Base-by-base conservation (phyloP, 176 grass and related monocot species). In the Aegilops longissima region DNA sequence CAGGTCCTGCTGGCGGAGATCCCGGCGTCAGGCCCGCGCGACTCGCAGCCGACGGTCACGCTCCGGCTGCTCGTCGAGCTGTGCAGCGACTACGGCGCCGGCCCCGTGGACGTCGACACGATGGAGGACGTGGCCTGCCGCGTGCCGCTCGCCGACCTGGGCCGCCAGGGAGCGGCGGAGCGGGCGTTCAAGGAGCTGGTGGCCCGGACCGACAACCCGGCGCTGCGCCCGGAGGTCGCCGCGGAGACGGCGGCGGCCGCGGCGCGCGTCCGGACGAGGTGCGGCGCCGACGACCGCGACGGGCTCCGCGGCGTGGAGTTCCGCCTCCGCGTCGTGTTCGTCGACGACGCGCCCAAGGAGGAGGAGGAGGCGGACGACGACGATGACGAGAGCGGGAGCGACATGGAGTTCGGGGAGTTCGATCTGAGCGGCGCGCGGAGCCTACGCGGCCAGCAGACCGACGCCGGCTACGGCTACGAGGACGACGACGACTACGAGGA, bases 341-440 rank as follows among this genome's bases (percentile, higher is more conserved):
- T 90, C 12, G 82, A 40, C 4, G 18, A 33, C 61, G 14, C 30
- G 12, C 12, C n/a, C 17, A 33, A n/a, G 39, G 61, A 13, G 18
- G 2, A 5, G 23, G 9, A 23, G 64, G 64, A 34, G 29, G 18
- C 8, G 5, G 25, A 25, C 25, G 81, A 70, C 0, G 3, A 36
- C 4, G 68, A 40, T 0, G 70, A 73, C 38, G 88, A 76, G 39
- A 24, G 31, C n/a, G 84, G 84, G 2, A 78, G 79, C 65, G 84
- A 90, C 79, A 67, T 86, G 72, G 88, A 78, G 6, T 61, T 62
- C 49, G 51, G 84, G 70, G 30, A 79, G 70, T 44, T 73, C 38
- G 70, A 73, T 14, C 70, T 73, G 21, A 44, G n/a, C n/a, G 70
- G 70, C 70, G 3, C 71, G 23, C 40, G 42, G 72, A 51, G 13